A percentile compares a stretch with the other conserved stretches of the same genome.
Conservation (phyloP, 2,329 filamentous ascomycete species). For the Aspergillus pseudonomiae region DNA sequence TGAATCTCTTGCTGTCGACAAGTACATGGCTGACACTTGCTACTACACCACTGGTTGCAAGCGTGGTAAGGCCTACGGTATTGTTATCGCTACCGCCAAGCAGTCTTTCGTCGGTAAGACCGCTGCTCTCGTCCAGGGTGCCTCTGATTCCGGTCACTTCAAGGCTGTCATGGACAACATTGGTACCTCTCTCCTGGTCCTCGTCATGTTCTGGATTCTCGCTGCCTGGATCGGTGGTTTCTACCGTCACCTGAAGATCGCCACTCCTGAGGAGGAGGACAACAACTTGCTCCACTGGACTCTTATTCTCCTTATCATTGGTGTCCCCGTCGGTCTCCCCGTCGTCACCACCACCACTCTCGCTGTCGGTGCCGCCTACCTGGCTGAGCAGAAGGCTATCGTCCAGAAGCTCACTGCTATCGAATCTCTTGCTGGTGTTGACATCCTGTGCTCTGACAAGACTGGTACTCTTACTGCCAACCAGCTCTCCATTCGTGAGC, state of each 20-base stretch:
- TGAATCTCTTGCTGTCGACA: constrained; percentile 68
- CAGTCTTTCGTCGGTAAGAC: constrained; percentile 78
- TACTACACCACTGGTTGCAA: constrained; percentile 84
- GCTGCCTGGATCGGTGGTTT: constrained; percentile 77
- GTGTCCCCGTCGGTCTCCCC: constrained; percentile 78
- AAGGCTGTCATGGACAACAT: constrained; percentile 85
- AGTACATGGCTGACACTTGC: constrained; percentile 70
- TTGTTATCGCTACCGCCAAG: constrained; percentile 68
- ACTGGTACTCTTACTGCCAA: constrained; percentile 67
- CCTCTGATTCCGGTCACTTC: constrained; percentile 76
- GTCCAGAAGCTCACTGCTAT: constrained; percentile 80
- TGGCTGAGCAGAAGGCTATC: constrained; percentile 76
- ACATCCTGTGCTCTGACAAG: constrained; percentile 81
- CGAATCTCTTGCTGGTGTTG: constrained; percentile 73
- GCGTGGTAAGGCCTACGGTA: constrained; percentile 74
- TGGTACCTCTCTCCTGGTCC: constrained; percentile 71
- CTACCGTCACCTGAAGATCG: constrained; percentile 70
- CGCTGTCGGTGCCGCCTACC: constrained; percentile 75
- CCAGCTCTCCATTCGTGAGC: constrained; percentile 75
- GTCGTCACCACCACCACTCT: constrained; percentile 78
- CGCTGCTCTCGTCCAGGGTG: constrained; percentile 72
- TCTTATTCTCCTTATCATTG: constrained; percentile 73
- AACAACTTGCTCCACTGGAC: constrained; percentile 70
- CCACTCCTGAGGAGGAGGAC: constrained; percentile 54
- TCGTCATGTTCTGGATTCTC: constrained; percentile 78